Base-by-base conservation (phyloP, 768 basidiomycete genomes). In the Termitomyces sp. region DNA sequence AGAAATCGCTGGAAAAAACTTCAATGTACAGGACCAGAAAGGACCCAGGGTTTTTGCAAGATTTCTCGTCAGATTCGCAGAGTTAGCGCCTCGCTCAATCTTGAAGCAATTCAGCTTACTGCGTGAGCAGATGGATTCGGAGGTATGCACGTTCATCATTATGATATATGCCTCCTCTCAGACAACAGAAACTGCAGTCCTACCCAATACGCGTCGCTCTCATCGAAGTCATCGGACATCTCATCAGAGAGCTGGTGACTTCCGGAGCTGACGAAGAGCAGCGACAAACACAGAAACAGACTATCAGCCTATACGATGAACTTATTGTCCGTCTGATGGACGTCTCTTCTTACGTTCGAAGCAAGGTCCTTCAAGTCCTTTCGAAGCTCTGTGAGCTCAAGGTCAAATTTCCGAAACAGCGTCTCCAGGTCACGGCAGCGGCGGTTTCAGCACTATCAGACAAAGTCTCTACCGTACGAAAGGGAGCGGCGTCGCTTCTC, bases 201-300 rank as follows among this genome's bases (percentile, higher is more conserved):
- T 97, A 98, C 67, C 91, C 94, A 0, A 94, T 99, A 86, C 92
- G 97, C 41, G 89, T 94, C 76, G 92, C 94, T 1, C 79, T 99
- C 55, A 83, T 99, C 50, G 96, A 98, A 67, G 81, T 95, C 56
- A 83, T 98, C 40, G 93, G 92, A 5, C 75, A 78, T 57, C 82
- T 98, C 59, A 93, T 98, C 66, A 77, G 79, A 43, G 91, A 98
- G 61, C 81, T 98, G 12, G 84, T 89, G 19, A 78, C 83, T 3
- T 69, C 73, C 19, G 79, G 80, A 27, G 44, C 34, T 41, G 73
- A 74, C 21, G 66, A 81, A 64, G 73, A 62, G 44, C 59, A 60
- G 39, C 67, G 75, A 46, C 79, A 82, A 63, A 73, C 69, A 0
- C 75, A 86, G 68, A 91, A 91, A 64, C 87, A 94, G 66, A 83